Percentiles rank a stretch among this genome's conserved stretches.
These are phyloP conservation scores for Jackrogersella multiformis DNA, from an alignment of 495 filamentous ascomycete genomes.

Conservation along the genomic window DNA sequence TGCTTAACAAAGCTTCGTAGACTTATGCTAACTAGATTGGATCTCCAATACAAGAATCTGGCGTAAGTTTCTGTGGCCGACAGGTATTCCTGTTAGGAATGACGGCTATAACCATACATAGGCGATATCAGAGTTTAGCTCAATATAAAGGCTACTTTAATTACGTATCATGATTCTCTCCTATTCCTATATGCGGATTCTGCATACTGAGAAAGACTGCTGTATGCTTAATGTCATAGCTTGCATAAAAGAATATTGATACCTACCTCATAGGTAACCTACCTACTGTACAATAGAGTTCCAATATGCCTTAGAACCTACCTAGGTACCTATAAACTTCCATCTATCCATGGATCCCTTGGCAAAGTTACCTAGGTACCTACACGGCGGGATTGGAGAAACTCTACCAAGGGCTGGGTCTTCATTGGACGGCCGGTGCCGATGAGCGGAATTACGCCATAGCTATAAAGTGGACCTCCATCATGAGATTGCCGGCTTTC, in stretches of 20 bases:
- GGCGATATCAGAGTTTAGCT: neutral
- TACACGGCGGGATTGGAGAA: constrained; percentile 13
- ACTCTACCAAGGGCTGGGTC: too few species aligned
- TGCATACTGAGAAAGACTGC: neutral
- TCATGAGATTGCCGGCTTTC: constrained; percentile 16
- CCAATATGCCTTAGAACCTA: neutral
- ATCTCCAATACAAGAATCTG: neutral
- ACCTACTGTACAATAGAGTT: neutral
- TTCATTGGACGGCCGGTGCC: constrained; percentile 33
- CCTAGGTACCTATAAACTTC: constrained; percentile 5
- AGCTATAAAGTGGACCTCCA: constrained; percentile 33
- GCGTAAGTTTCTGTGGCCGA: neutral
- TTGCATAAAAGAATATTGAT: neutral
- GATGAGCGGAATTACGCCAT: constrained; percentile 48
- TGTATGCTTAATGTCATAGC: neutral
- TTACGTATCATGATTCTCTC: neutral
- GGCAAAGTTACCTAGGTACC: neutral
- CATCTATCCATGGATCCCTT: neutral
- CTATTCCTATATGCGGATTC: neutral
- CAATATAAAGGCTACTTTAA: constrained; percentile 4
- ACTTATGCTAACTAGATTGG: neutral
- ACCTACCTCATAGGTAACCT: too few species aligned
- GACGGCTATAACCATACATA: neutral
- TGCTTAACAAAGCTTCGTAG: neutral
- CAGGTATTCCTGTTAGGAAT: neutral